Evolutionary conservation across 768 basidiomycete genomes (phyloP).

Genomic region (Macrocybe gigantea): DNA sequence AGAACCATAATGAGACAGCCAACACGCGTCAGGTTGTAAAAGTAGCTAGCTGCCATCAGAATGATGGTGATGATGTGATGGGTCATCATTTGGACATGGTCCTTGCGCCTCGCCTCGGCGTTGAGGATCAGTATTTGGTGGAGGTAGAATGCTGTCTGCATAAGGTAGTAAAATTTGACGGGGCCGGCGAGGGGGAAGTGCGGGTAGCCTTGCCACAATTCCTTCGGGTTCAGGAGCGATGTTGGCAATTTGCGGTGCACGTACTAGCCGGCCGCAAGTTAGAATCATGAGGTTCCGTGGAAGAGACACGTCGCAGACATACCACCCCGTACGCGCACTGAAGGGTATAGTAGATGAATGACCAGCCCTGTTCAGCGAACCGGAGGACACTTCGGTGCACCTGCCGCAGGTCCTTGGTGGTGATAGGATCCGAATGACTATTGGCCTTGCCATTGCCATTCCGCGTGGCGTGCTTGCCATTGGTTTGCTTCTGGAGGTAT

Average conservation of each 20-base stretch:
- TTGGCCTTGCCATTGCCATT: slow-evolving; percentile 31
- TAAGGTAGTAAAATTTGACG: slow-evolving; percentile 86
- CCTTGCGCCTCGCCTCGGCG: slow-evolving; percentile 86
- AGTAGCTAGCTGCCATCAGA: slow-evolving; percentile 76
- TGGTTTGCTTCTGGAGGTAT: slow-evolving; percentile 5
- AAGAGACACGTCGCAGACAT: slow-evolving; percentile 30
- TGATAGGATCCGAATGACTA: slow-evolving; percentile 9
- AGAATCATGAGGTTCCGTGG: slow-evolving; percentile 4
- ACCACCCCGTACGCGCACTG: slow-evolving; percentile 82
- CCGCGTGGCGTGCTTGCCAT: slow-evolving; percentile 20
- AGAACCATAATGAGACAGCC: slow-evolving; percentile 87
- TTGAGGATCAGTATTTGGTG: slow-evolving; percentile 92
- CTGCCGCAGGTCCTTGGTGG: slow-evolving; percentile 46
- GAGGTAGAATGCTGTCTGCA: slow-evolving; percentile 82
- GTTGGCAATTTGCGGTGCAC: slow-evolving; percentile 72
- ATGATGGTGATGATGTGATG: slow-evolving; percentile 89
- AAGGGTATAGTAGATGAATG: slow-evolving; percentile 68
- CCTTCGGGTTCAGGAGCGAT: slow-evolving; percentile 50
- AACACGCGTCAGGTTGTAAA: slow-evolving; percentile 78
- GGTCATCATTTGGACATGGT: slow-evolving; percentile 93
- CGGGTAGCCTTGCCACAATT: slow-evolving; percentile 80
- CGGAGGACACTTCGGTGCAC: slow-evolving; percentile 71
- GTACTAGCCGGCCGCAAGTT: slow-evolving; percentile 47
- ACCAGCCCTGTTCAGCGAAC: slow-evolving; percentile 97
- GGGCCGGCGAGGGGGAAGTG: slow-evolving; percentile 74